Conservation (phyloP, 345 rosid species). For the Geranium brycei region DNA sequence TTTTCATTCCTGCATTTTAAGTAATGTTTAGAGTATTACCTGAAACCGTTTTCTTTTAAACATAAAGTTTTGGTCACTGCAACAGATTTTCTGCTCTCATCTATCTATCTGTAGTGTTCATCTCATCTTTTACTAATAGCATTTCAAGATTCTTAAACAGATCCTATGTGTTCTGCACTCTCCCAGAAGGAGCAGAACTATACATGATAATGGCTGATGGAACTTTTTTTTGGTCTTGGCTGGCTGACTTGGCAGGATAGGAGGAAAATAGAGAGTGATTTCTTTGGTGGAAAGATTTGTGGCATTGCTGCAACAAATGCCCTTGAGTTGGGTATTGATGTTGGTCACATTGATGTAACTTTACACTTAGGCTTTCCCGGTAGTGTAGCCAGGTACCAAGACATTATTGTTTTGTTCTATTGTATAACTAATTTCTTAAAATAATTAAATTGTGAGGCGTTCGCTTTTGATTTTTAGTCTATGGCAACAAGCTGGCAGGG, state of each 20-base stretch:
- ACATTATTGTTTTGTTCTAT: slow-evolving; percentile 12
- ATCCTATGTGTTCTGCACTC: no score
- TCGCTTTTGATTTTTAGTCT: slow-evolving; percentile 37
- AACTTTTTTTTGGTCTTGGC: neutral
- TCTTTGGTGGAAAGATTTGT: slow-evolving; percentile 72
- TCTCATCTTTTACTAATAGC: no score
- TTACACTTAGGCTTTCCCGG: slow-evolving; percentile 98
- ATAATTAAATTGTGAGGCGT: slow-evolving; percentile 5
- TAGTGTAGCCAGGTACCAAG: slow-evolving; percentile 68
- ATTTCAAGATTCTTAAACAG: no score
- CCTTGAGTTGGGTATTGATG: slow-evolving; percentile 95
- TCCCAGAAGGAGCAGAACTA: neutral
- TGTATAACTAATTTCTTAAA: slow-evolving; percentile 8
- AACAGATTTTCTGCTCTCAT: no score
- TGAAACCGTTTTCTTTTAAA: no score
- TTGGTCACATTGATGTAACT: slow-evolving; percentile 87
- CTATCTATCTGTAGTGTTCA: no score
- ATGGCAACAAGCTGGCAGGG: slow-evolving; percentile 98
- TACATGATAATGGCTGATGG: slow-evolving; percentile 5
- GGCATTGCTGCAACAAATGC: slow-evolving; percentile 96
- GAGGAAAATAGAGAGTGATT: slow-evolving; percentile 69
- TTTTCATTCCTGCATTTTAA: no score
- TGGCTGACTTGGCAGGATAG: slow-evolving; percentile 40
- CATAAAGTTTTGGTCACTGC: no score
- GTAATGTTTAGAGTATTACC: no score